Percentiles rank a stretch among this genome's conserved stretches.
Evolutionary conservation across 2,329 filamentous ascomycete genomes (phyloP).

Genomic region (Penicillium hordei): DNA sequence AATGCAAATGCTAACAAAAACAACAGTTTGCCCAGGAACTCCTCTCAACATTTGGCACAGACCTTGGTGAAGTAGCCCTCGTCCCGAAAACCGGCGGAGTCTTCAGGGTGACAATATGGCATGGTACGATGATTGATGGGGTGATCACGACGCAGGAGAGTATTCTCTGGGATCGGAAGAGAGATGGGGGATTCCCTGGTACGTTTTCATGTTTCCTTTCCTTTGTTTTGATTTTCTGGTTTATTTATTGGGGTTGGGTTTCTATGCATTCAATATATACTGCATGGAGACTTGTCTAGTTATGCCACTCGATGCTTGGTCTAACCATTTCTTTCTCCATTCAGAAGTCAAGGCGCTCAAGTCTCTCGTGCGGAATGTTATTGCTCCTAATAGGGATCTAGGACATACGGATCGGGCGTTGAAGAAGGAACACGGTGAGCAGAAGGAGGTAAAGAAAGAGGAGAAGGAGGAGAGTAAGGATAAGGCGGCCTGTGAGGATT

Average conservation of each 20-base stretch:
- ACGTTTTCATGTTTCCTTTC: slow-evolving; percentile 17
- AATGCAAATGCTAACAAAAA: not conserved
- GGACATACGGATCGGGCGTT: slow-evolving; percentile 72
- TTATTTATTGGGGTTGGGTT: not conserved
- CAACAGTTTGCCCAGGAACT: slow-evolving; percentile 87
- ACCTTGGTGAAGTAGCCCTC: slow-evolving; percentile 82
- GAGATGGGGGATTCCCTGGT: slow-evolving; percentile 83
- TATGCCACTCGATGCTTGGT: not conserved
- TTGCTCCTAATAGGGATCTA: slow-evolving; percentile 74
- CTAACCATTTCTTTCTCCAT: not conserved
- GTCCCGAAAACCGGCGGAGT: slow-evolving; percentile 81
- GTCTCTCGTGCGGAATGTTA: slow-evolving; percentile 74
- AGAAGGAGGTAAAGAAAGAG: slow-evolving; percentile 1
- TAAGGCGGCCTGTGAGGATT: slow-evolving; percentile 20
- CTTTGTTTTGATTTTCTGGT: slow-evolving; percentile 1
- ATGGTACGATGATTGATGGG: slow-evolving; percentile 19
- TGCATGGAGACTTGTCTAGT: not conserved
- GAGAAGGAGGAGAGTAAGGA: slow-evolving; percentile 8
- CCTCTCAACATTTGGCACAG: slow-evolving; percentile 82
- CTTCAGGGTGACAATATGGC: slow-evolving; percentile 70
- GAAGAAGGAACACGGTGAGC: slow-evolving; percentile 32
- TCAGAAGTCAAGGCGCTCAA: slow-evolving; percentile 86
- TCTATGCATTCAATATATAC: not conserved
- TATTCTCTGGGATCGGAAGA: slow-evolving; percentile 83
- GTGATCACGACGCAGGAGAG: slow-evolving; percentile 46